phyloP scores from a whole-genome alignment of 495 filamentous ascomycete species.

The Poronia punctata region DNA sequence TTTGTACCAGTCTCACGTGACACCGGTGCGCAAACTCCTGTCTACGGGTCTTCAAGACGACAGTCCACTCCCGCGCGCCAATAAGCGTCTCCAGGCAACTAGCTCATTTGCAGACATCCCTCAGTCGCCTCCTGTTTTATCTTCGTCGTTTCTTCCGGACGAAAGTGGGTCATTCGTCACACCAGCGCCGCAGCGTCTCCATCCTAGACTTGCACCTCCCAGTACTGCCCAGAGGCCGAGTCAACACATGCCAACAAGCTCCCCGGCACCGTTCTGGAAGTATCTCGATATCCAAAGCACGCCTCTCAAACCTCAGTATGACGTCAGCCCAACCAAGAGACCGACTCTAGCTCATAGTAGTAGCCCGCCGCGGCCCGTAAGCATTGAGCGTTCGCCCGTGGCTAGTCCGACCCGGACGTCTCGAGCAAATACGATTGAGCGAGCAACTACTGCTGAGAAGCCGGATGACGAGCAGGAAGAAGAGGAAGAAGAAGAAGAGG shows the following conservation, averaged over 20 bases:
- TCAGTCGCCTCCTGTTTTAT: constrained; percentile 63
- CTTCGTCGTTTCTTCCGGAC: constrained; percentile 52
- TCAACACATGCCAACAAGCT: constrained; percentile 90
- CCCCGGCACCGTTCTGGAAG: constrained; percentile 96
- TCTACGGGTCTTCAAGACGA: constrained; percentile 45
- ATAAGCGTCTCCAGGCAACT: constrained; percentile 34
- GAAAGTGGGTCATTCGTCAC: constrained; percentile 61
- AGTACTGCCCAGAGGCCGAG: constrained; percentile 85
- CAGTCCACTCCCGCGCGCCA: constrained; percentile 45
- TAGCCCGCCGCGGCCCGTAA: constrained; percentile 55
- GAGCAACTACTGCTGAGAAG: constrained; percentile 17
- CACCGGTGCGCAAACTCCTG: constrained; percentile 47
- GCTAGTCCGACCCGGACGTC: constrained; percentile 23
- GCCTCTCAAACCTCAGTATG: constrained; percentile 55
- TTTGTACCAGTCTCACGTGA: constrained; percentile 42
- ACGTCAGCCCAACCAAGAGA: constrained; percentile 46
- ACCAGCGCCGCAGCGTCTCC: constrained; percentile 74
- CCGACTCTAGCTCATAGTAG: constrained; percentile 47
- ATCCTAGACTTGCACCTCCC: constrained; percentile 78
- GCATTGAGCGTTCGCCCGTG: constrained; percentile 32
- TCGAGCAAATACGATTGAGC: constrained; percentile 16
- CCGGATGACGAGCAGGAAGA: too few species aligned
- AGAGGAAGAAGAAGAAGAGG: constrained; percentile 30
- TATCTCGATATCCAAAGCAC: constrained; percentile 72
- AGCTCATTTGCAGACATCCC: constrained; percentile 50